Base-by-base conservation (phyloP, 805 yeast genomes). In the Monosporozyma solicola region DNA sequence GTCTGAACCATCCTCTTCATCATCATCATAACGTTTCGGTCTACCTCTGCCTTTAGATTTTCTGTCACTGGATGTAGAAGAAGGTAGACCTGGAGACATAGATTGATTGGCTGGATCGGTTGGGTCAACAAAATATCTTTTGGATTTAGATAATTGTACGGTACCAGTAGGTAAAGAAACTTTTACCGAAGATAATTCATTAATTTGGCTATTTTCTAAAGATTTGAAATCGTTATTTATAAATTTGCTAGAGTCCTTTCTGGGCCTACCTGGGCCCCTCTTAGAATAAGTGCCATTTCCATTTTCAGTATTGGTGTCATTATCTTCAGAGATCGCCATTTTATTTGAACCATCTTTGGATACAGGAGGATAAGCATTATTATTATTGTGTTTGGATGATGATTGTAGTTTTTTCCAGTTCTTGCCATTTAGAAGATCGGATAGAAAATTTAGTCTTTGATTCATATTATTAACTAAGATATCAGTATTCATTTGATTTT, bases 401-500 rank as follows among this genome's bases (percentile, higher is more conserved):
- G 29, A 27, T 27, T 27, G 29, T 27, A n/a, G 13, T 35, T 41
- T 29, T 49, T 53, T 41, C 54, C 39, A 32, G 54, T 49, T 32
- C 47, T 50, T 24, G 39, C 49, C 11, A 51, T 27, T 44, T 5
- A 50, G 25, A 9, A 47, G 25, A 44, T 47, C 37, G 2, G 56
- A 25, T 25, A 57, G 31, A 20, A 56, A 53, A 47, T 57, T 58
- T 25, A 62, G 41, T 49, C 63, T 49, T 49, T 61, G 55, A 41
- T 61, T 64, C 32, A 66, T 50, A 31, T 59, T 58, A 52, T 69
- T 69, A 11, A 69, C 68, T 22, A 66, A 53, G 3, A 63, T 53
- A 53, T 69, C 72, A 6, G 72, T 67, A 53, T 68, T 67, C 59
- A 65, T 59, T 51, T 69, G 72, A 53, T 69, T 69, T 46, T 61